Evolutionary conservation across 75 land plant species (phyloP), one percentile per base, ranked within the genome.

Genomic region (Cryptomeria japonica): DNA sequence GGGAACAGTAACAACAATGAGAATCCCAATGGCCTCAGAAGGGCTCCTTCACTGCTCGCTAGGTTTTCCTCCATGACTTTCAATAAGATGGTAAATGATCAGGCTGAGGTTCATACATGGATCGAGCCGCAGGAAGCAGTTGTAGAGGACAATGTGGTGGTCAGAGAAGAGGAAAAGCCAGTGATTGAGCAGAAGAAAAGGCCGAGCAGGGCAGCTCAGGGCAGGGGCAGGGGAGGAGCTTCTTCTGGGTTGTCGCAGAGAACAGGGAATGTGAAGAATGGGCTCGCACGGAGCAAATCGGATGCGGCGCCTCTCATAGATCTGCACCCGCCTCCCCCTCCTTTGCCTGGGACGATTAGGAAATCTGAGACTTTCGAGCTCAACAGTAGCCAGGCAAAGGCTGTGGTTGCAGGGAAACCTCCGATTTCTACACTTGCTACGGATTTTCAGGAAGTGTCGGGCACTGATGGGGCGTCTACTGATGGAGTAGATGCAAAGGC

Each of bases 401-500:
- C 61, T 5, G 53, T 34, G 8, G 14, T 5, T 5, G 84, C 22
- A 6, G 9, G 0, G 42, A 7, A 41, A 2, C 32, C 34, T 3
- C 32, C 84, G 6, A n/a, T 55, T 19, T 25, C 51, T n/a, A 34
- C 53, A 14, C 14, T 38, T 5, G n/a, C 88, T 5, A 76, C 19
- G 31, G 46, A 84, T 6, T 22, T 9, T 1, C 77, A 73, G 0
- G 86, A 53, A 0, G 92, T 85, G 0, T 88, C 84, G 32, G 90
- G 84, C 16, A 80, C 49, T 16, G 88, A 25, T 12, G 85, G 32
- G 12, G 0, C 25, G 6, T 19, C 19, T 58, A 25, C 70, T 28
- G 84, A 85, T 4, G 94, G 88, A 85, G 96, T 95, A 44, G 93
- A 95, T 53, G 92, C 94, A 5, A 92, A 90, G 88, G 96, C 96